Conservation (phyloP, 2,329 filamentous ascomycete genomes). For the Niveomyces coronatus region DNA sequence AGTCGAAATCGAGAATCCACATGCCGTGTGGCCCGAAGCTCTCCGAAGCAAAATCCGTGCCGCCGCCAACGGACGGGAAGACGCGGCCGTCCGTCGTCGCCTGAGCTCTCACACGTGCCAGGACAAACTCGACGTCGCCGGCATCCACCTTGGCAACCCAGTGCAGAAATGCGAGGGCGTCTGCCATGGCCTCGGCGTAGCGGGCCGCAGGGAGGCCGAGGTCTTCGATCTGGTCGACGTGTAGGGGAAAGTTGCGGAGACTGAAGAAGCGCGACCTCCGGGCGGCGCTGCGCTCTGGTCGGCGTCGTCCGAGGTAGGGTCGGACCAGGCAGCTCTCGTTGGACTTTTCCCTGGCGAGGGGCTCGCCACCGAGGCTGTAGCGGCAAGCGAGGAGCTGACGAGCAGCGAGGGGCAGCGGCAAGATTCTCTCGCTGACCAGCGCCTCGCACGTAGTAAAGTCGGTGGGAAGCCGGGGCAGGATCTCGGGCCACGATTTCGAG, state of each 20-base stretch:
- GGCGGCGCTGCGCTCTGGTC: constrained; percentile 4
- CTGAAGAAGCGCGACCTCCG: constrained; percentile 20
- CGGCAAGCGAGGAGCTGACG: constrained; percentile 13
- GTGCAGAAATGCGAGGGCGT: constrained; percentile 38
- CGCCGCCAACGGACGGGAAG: neutral
- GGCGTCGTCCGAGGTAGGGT: constrained; percentile 33
- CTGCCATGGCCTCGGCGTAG: constrained; percentile 37
- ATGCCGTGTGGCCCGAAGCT: constrained; percentile 24
- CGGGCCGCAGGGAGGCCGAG: constrained; percentile 22
- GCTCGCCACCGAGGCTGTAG: constrained; percentile 11
- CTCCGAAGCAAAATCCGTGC: neutral
- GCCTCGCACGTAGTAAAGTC: constrained; percentile 17
- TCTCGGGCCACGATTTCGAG: neutral
- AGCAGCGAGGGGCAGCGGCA: constrained; percentile 10
- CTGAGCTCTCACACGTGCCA: constrained; percentile 23
- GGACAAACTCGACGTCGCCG: constrained; percentile 46
- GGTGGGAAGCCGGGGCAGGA: neutral
- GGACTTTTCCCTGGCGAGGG: constrained; percentile 13
- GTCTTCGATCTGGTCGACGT: constrained; percentile 38
- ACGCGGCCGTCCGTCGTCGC: neutral
- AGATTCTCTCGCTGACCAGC: constrained; percentile 21
- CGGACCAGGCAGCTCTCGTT: constrained; percentile 40
- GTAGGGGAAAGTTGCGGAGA: constrained; percentile 38
- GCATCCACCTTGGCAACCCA: constrained; percentile 38
- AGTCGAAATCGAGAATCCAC: constrained; percentile 40